Evolutionary conservation across 306 rosid species (phyloP).

Genomic region (Vigna unguiculata): DNA sequence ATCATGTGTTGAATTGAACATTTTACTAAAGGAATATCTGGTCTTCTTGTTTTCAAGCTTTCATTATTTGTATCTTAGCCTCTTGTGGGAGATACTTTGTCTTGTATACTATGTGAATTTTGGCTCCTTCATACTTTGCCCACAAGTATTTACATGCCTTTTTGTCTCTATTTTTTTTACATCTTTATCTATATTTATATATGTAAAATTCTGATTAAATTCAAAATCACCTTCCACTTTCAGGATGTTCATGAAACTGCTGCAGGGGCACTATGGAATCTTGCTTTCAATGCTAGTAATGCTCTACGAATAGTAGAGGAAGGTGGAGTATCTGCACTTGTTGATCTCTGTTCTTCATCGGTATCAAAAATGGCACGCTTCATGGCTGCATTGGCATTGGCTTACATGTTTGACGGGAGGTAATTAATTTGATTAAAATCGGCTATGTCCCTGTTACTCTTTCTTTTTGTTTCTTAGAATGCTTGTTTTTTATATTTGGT

Average conservation of each 20-base stretch:
- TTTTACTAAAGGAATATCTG: background rate
- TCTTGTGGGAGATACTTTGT: constrained; percentile 7
- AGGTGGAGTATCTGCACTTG: constrained; percentile 97
- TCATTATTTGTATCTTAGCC: constrained; percentile 22
- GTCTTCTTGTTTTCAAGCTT: constrained; percentile 2
- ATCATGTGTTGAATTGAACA: background rate
- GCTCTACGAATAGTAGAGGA: constrained; percentile 97
- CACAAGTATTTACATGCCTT: background rate
- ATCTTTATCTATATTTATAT: constrained; percentile 18
- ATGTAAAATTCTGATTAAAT: constrained; percentile 39
- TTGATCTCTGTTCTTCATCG: constrained; percentile 91
- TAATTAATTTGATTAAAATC: constrained; percentile 44
- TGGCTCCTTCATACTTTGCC: constrained; percentile 6
- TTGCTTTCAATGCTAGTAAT: constrained; percentile 97
- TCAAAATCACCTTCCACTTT: constrained; percentile 44
- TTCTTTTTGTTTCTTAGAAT: constrained; percentile 31
- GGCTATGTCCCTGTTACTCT: constrained; percentile 9
- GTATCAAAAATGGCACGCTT: constrained; percentile 99
- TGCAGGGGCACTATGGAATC: constrained; percentile 99
- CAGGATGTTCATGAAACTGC: constrained; percentile 99
- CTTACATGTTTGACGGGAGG: constrained; percentile 99
- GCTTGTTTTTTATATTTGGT: background rate
- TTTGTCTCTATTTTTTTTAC: constrained; percentile 12
- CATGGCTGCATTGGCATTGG: constrained; percentile 98
- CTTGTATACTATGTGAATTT: background rate